phyloP scores from a whole-genome alignment of 1,284 basidiomycete species.

The Singerocomus rubriflavus region DNA sequence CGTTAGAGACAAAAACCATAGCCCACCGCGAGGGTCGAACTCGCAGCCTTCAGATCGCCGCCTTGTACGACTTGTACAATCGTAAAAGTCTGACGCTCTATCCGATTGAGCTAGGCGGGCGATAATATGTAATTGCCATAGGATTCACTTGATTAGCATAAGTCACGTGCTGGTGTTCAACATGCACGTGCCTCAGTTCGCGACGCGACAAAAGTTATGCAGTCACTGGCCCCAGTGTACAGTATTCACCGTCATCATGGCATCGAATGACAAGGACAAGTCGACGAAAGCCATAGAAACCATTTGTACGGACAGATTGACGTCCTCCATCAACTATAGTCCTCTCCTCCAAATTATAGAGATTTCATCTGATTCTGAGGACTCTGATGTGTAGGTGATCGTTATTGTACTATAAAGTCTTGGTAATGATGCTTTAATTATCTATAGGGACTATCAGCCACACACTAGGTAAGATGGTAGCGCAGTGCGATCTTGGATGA shows the following conservation, averaged over 20 bases:
- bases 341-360: constrained; percentile 43
- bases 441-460: constrained; percentile 12
- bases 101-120: constrained; percentile 85
- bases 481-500: not conserved
- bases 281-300: constrained; percentile 12
- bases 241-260: constrained; percentile 6
- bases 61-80: constrained; percentile 28
- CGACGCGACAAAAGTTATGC: not conserved
- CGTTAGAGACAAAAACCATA: constrained; percentile 32
- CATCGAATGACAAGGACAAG: constrained; percentile 1
- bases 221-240: not conserved
- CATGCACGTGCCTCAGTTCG: constrained; percentile 13
- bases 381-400: constrained; percentile 29
- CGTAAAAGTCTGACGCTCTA: constrained; percentile 74
- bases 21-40: constrained; percentile 91
- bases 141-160: not conserved
- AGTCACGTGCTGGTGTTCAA: constrained; percentile 17
- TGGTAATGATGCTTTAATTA: not conserved
- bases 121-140: not conserved
- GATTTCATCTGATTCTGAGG: constrained; percentile 51
- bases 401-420: not conserved
- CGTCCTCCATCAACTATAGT: not conserved
- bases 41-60: constrained; percentile 73
- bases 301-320: not conserved
- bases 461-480: constrained; percentile 12